Evolutionary conservation across 2,329 filamentous ascomycete species (phyloP), one percentile per base, ranked within the genome.

Genomic region (Hirsutella minnesotensis): DNA sequence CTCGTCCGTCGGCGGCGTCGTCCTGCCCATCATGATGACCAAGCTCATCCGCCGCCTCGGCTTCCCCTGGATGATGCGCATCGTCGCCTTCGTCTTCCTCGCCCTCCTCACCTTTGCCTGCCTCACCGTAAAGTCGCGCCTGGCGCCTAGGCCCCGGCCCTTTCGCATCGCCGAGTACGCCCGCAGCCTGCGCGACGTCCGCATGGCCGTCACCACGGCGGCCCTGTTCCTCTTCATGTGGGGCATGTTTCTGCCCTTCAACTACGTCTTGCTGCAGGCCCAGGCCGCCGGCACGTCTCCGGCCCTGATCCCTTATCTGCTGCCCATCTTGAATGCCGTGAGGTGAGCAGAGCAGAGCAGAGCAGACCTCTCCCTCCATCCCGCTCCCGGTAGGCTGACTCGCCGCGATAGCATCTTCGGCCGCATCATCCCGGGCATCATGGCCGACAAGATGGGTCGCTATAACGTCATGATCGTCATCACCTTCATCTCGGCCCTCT

Each of bases 21-120:
- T 75, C 13, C 77, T 84, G 44, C 61, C 83, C 39, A 78, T 84
- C 47, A 69, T 85, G 46, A 70, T 66, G 43, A 61, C 76, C 46
- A 65, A 75, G 46, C 64, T 82, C 46, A 69, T 74, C 30, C 63
- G 65, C 22, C 31, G 45, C 3, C 56, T 68, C 33, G 67, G 67
- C 0, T 70, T 69, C 49, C 62, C 61, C 3, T 73, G 70, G 70
- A 64, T 68, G 47, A 68, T 73, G 38, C 65, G 70, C 34, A 59
- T 59, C 16, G 56, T 70, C 43, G 68, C 64, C 0, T 70, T 73
- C 49, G 53, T 73, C 40, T 68, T 70, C 49, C 51, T 72, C 2
- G 52, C 42, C 1, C 55, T 66, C 7, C 54, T 67, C 18, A 20
- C 51, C 38, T 51, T 68, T 35, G 51, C 61, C 13, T 57, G 61